Base-by-base conservation (phyloP, 1,284 basidiomycete species). In the Marasmius fiardii region DNA sequence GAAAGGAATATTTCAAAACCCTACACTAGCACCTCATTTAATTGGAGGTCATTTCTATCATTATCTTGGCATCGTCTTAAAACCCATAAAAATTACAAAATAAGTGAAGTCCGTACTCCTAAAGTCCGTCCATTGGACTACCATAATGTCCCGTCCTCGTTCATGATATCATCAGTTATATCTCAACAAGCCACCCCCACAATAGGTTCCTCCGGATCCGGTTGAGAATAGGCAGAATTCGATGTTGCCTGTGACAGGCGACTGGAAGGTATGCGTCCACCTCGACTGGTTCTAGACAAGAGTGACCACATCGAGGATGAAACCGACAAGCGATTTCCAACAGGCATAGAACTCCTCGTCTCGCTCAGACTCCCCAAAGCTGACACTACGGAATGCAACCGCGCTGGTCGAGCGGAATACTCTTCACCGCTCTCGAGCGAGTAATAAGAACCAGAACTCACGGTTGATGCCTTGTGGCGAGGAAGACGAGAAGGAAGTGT, bases 1-100 rank as follows among this genome's bases (percentile, higher is more conserved):
- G 39, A 18, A 61, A 86, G 83, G 71, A 78, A 68, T 81, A 83
- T 63, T 75, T 84, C 63, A 76, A 79, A 63, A 78, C 81, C 50
- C 65, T 84, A 63, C 76, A 77, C 62, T 80, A 78, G 61, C 14
- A 35, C 41, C 18, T 21, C 12, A 28, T 52, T 31, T 10, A 31
- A 31, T 31, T 10, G 43, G 26, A 33, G 18, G 16, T 39, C 24
- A 37, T 48, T 23, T 37, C 20, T 31, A 31, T 31, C 28, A 31
- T 31, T 31, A 31, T 31, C 44, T 31, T 26, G 14, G 4, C 37
- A 51, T 33, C 49, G 28, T 34, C 18, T 0, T 5, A 44, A 44
- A 14, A 8, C 14, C 12, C 44, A 14, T 21, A n/a, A 26, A 37
- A 43, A 20, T 49, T 48, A 54, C 31, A 24, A 31, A 48, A 23